Evolutionary conservation across 2,329 filamentous ascomycete species (phyloP).

Genomic region (Colletotrichum abscissum): DNA sequence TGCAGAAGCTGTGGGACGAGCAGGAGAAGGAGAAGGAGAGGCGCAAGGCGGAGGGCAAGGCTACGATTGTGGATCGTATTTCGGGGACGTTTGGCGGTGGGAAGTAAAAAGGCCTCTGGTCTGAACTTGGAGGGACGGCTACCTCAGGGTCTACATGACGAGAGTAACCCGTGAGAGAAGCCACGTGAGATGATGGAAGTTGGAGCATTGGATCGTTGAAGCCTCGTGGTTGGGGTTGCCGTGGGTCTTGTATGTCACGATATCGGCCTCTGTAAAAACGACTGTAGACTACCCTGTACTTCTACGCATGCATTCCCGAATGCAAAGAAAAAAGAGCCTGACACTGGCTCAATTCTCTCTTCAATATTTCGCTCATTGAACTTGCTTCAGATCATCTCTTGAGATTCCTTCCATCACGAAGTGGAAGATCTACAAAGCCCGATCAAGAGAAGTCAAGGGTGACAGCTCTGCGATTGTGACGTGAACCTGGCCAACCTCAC

Average conservation of each 20-base stretch:
- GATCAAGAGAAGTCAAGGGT: neutral
- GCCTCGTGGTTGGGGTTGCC: neutral
- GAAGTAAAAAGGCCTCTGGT: neutral
- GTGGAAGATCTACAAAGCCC: too few relatives aligned
- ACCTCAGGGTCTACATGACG: neutral
- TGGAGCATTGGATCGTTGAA: neutral
- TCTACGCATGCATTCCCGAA: slow-evolving; percentile 19
- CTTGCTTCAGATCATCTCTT: neutral
- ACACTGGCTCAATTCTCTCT: neutral
- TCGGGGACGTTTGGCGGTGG: slow-evolving; percentile 43
- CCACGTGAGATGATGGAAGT: slow-evolving; percentile 40
- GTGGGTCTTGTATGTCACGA: neutral
- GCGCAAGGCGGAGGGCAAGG: slow-evolving; percentile 67
- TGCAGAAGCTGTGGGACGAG: slow-evolving; percentile 67
- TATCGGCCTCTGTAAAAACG: neutral
- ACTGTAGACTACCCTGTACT: slow-evolving; percentile 28
- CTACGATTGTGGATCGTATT: slow-evolving; percentile 55
- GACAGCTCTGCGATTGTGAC: neutral
- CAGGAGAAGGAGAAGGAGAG: slow-evolving; percentile 65
- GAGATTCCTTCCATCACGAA: neutral
- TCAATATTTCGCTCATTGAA: neutral
- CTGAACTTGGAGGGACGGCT: neutral
- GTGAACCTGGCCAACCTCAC: neutral
- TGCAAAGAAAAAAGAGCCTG: neutral
- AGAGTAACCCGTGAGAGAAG: neutral